Base-by-base conservation (phyloP, 2,329 filamentous ascomycete genomes). In the Truncatella angustata region DNA sequence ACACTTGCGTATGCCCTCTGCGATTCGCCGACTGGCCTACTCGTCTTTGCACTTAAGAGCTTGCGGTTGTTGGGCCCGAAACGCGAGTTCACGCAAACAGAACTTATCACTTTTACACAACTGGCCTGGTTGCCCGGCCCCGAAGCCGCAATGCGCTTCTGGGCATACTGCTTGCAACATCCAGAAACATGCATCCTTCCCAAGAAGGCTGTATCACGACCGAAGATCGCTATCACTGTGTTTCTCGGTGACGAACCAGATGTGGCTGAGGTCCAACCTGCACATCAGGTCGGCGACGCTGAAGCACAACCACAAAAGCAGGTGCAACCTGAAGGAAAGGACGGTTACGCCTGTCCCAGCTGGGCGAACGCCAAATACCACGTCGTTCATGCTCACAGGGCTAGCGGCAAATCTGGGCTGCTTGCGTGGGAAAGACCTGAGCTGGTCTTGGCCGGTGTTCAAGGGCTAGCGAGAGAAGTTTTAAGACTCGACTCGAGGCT, bases 41-140 rank as follows among this genome's bases (percentile, higher is more conserved):
- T 86, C 7, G 77, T 81, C 26, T 77, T 81, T 55, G 71, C 82
- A 4, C 62, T 83, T 53, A 75, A 74, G 59, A 67, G 71, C 2
- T 64, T 84, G 48, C 70, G 72, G 14, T 65, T 70, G 1, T 62
- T 73, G 3, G 72, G 68, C 3, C 70, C 73, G 0, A 63, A 56
- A 4, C 68, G 72, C 51, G 67, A 70, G 14, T 72, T 82, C 47
- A 71, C 73, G 2, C 69, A 72, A 3, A 69, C 73, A 12, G 81
- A 87, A 50, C 71, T 88, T 21, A 73, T 88, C 53, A 82, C 81
- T 16, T 71, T 85, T 59, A 78, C 82, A 1, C 78, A 82, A 63
- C 68, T 87, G 24, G 79, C 83, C 20, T 88, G 85, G 86, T 66
- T 88, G 1, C 84, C 85, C 0, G 85, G 85, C 0, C 84, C 84